phyloP scores from a whole-genome alignment of 306 rosid species.

The Glycine soja region DNA sequence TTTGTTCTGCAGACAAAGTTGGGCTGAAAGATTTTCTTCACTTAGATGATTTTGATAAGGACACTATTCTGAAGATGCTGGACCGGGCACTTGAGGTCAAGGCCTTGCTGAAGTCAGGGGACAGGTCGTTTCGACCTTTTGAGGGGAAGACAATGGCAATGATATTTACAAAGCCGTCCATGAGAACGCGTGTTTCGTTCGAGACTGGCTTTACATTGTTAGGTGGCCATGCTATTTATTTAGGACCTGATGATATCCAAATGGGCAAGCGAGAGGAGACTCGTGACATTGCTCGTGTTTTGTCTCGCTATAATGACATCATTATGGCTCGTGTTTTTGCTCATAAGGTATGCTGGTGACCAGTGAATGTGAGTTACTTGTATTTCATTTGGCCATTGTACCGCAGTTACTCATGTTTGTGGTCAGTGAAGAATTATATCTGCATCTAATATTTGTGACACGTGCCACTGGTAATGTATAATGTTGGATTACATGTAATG shows the following conservation, averaged over 20 bases:
- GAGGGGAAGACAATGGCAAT: constrained; percentile 95
- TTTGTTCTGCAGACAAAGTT: constrained; percentile 54
- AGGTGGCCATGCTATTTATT: constrained; percentile 92
- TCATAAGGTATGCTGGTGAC: constrained; percentile 82
- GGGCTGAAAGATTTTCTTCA: constrained; percentile 81
- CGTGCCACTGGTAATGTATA: not conserved
- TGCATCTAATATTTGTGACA: not conserved
- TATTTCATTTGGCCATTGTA: constrained; percentile 28
- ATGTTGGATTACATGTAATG: constrained; percentile 19
- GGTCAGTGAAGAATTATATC: constrained; percentile 16
- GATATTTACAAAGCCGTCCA: constrained; percentile 97
- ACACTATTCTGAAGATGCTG: constrained; percentile 77
- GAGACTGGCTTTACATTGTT: constrained; percentile 88
- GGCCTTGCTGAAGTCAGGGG: constrained; percentile 84
- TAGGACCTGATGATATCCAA: constrained; percentile 95
- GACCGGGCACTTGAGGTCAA: constrained; percentile 86
- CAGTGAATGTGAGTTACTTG: constrained; percentile 45
- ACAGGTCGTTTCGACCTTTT: constrained; percentile 77
- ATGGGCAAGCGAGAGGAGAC: constrained; percentile 99
- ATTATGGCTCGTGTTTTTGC: constrained; percentile 96
- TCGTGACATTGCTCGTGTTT: constrained; percentile 90
- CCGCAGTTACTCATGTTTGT: constrained; percentile 16
- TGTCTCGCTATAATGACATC: constrained; percentile 83
- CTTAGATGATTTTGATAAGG: constrained; percentile 80
- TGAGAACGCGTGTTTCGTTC: constrained; percentile 94